phyloP scores from a whole-genome alignment of 768 basidiomycete genomes.

The Boletus pseudo-olivaceus region DNA sequence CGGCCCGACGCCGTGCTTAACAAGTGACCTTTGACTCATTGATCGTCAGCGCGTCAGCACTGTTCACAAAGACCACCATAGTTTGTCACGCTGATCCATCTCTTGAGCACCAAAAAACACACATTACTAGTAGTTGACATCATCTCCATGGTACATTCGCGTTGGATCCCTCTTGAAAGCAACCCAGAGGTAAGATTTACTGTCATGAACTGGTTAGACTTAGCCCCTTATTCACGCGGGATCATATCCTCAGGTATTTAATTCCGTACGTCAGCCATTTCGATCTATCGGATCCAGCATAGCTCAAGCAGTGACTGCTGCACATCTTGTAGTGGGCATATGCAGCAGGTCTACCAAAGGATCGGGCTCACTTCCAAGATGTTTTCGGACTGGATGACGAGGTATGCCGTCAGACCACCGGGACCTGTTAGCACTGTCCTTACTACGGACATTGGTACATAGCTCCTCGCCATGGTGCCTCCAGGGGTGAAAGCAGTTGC shows the following conservation, averaged over 20 bases:
- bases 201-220: not conserved
- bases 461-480: constrained; percentile 71
- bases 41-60: too few relatives aligned
- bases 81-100: not conserved
- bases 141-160: constrained; percentile 25
- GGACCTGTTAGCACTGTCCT: not conserved
- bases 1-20: too few relatives aligned
- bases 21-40: not conserved
- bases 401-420: constrained; percentile 33
- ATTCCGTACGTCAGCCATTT: constrained; percentile 20
- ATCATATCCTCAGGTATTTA: constrained; percentile 25
- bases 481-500: constrained; percentile 79
- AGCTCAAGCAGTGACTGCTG: not conserved
- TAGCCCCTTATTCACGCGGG: constrained; percentile 4
- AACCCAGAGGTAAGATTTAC: constrained; percentile 50
- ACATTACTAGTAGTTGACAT: not conserved
- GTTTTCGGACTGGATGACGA: constrained; percentile 71
- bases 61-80: not conserved
- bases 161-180: constrained; percentile 81
- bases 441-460: not conserved
- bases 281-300: not conserved
- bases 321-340: constrained; percentile 55
- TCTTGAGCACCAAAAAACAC: not conserved
- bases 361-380: constrained; percentile 57
- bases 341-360: constrained; percentile 57